These are phyloP conservation scores for Penicillium hordei DNA, from an alignment of 2,329 filamentous ascomycete species.

Conservation along the genomic window DNA sequence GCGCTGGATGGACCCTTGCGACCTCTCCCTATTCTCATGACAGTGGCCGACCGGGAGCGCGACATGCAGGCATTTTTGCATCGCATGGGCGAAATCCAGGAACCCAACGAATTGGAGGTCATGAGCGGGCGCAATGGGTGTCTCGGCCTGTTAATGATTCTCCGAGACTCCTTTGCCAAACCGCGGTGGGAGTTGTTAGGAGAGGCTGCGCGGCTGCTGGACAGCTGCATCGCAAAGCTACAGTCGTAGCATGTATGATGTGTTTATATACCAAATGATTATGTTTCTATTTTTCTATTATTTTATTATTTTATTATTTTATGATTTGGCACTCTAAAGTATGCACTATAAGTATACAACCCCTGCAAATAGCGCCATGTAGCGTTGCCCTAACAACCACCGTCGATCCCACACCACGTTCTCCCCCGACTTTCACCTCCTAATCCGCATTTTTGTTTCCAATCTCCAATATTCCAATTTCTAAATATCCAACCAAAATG, in stretches of 20 bases:
- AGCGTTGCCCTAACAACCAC: constrained; percentile 27
- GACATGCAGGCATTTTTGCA: constrained; percentile 80
- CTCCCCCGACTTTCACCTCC: constrained; percentile 5
- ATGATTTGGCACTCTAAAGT: neutral
- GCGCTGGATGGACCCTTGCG: constrained; percentile 78
- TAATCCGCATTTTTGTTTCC: constrained; percentile 7
- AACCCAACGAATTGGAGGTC: constrained; percentile 73
- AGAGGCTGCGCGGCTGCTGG: constrained; percentile 77
- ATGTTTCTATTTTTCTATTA: neutral
- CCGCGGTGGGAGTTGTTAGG: constrained; percentile 90
- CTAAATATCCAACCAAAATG: constrained; percentile 5
- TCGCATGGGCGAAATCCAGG: constrained; percentile 67
- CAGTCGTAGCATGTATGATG: constrained; percentile 20
- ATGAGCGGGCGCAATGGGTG: constrained; percentile 79
- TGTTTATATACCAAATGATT: constrained; percentile 8
- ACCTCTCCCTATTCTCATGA: constrained; percentile 53
- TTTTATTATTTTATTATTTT: neutral
- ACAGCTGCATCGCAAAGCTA: constrained; percentile 72
- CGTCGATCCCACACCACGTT: constrained; percentile 16
- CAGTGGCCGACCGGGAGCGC: constrained; percentile 64
- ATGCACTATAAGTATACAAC: neutral
- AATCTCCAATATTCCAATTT: constrained; percentile 8
- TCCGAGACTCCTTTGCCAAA: constrained; percentile 76
- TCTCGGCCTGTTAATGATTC: constrained; percentile 74
- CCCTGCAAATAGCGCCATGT: neutral